Evolutionary conservation across 345 rosid genomes (phyloP).

Genomic region (Mangifera indica): DNA sequence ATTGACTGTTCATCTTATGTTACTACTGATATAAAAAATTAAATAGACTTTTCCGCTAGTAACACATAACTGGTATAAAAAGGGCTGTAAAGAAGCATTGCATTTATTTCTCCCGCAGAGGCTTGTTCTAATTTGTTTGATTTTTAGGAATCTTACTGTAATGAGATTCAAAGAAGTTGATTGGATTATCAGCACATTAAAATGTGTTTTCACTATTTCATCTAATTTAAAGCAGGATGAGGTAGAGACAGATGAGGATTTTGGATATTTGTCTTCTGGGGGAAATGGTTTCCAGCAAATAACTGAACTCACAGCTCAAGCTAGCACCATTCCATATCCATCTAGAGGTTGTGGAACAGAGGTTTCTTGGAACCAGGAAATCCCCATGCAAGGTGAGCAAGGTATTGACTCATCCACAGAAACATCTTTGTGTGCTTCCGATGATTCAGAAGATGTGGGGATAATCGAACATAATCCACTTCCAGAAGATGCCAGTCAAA

Average conservation of each 20-base stretch:
- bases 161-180: not conserved
- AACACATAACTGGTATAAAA: not conserved
- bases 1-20: not conserved
- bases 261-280: conserved; percentile 50
- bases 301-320: conserved; percentile 38
- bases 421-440: conserved; percentile 37
- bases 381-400: conserved; percentile 38
- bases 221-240: conserved; percentile 47
- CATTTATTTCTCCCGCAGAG: not conserved
- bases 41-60: not conserved
- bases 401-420: conserved; percentile 39
- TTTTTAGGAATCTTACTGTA: not conserved
- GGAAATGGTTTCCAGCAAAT: conserved; percentile 50
- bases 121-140: not conserved
- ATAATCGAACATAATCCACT: conserved; percentile 41
- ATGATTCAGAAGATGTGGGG: conserved; percentile 61
- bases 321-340: conserved; percentile 28
- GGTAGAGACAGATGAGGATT: conserved; percentile 49
- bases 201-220: not conserved
- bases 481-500: conserved; percentile 15
- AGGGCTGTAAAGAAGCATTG: not conserved
- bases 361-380: conserved; percentile 58
- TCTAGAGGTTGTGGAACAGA: conserved; percentile 39
- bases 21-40: not conserved
- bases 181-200: not conserved